Evolutionary conservation across 305 asterid genomes (phyloP).

Genomic region (Petunia hybrid): DNA sequence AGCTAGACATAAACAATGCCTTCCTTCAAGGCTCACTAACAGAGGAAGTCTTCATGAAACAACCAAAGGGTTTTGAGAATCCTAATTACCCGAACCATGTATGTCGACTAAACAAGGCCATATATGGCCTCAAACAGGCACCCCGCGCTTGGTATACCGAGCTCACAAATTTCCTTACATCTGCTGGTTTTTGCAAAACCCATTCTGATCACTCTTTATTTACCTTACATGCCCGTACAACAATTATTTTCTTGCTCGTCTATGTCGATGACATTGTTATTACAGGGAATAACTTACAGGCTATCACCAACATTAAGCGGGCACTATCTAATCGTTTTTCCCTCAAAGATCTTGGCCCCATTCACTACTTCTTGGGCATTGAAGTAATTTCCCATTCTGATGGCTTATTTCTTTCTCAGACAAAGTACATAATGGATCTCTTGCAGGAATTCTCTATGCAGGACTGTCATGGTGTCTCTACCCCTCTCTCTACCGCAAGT

Average conservation of each 20-base stretch:
- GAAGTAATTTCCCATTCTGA: neutral
- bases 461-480: neutral
- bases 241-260: neutral
- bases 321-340: neutral
- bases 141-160: neutral
- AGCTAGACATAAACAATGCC: too few species aligned
- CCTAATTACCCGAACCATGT: too few species aligned
- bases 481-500: neutral
- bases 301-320: neutral
- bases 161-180: neutral
- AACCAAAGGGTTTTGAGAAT: too few species aligned
- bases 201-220: neutral
- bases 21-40: too few species aligned
- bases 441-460: neutral
- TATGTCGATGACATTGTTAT: neutral
- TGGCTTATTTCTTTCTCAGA: conserved; percentile 1
- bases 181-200: neutral
- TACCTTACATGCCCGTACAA: neutral
- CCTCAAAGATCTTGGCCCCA: neutral
- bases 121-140: neutral
- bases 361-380: neutral
- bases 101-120: too few species aligned
- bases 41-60: too few species aligned
- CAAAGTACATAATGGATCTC: neutral
- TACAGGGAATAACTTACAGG: neutral